phyloP scores from a whole-genome alignment of 495 filamentous ascomycete genomes.

The Jackrogersella multiformis region DNA sequence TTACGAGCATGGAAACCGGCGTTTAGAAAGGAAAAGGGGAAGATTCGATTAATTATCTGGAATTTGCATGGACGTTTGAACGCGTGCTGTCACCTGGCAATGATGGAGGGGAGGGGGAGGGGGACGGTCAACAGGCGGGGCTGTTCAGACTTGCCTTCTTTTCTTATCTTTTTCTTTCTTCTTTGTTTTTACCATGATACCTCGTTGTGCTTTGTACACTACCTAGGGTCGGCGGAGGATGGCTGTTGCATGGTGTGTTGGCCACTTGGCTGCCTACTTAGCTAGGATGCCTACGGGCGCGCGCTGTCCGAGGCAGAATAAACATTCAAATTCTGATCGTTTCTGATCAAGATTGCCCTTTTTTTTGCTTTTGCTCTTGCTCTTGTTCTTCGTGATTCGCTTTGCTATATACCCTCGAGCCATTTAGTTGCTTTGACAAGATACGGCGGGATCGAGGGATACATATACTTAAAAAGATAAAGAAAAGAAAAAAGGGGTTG shows the following conservation, averaged over 20 bases:
- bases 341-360: not conserved
- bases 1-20: conserved; percentile 30
- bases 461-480: too few species aligned
- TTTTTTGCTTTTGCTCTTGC: too few species aligned
- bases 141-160: conserved; percentile 13
- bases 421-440: too few species aligned
- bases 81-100: not conserved
- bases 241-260: not conserved
- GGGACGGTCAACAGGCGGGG: not conserved
- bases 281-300: conserved; percentile 2
- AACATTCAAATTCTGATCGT: conserved; percentile 8
- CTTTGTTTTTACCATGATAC: conserved; percentile 32
- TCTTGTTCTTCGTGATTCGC: not conserved
- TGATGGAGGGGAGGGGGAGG: not conserved
- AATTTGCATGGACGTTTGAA: not conserved
- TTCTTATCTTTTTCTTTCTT: conserved; percentile 5
- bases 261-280: conserved; percentile 3
- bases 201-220: conserved; percentile 19
- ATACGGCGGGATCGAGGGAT: too few species aligned
- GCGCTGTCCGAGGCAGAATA: conserved; percentile 6
- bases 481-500: too few species aligned
- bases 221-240: not conserved
- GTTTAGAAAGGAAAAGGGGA: conserved; percentile 20
- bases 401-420: not conserved
- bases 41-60: not conserved